Base-by-base conservation (phyloP, 2,329 filamentous ascomycete genomes). In the Aspergillus versicolor region DNA sequence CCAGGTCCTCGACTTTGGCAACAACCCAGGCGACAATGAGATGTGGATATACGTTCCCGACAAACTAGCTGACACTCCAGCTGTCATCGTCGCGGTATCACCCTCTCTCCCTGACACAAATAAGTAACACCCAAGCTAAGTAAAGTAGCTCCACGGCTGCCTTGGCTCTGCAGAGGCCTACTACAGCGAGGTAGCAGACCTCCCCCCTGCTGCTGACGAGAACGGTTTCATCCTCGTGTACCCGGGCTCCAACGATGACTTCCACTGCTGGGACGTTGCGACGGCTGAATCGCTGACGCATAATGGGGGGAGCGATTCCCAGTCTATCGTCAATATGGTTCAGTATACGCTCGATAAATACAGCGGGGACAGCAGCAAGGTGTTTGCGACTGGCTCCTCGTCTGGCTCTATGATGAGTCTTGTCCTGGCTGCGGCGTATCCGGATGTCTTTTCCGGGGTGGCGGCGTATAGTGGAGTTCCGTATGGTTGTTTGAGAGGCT, bases 251-350 rank as follows among this genome's bases (percentile, higher is more conserved):
- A 7, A 13, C 27, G 37, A 54, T 6, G 50, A 58, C 51, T 58
- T 46, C 41, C 22, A 49, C 50, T 58, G 56, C 44, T 58, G 56
- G 56, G 56, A 58, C 40, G 50, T 58, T 7, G 37, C 42, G 2
- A 50, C 21, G 5, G 40, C 12, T 1, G 45, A 38, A 4, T 54
- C 50, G 6, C 44, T 58, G 6, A 54, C 56, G 6, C 56, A 58
- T 46, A 50, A 54, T n/a, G 51, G 51, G 9, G 56, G 56, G 8
- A 58, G 56, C 30, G 56, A 58, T 50, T 50, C 44, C 13, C 46
- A 41, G 21, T 58, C 56, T 11, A 58, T 58, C 15, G 56, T 54
- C 11, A 58, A 54, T 34, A 58, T 58, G 56, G 56, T 58, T 4
- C 30, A 37, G 6, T 54, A 58, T 9, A 30, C 22, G 4, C 12